phyloP scores from a whole-genome alignment of 2,329 filamentous ascomycete species.

The Exophiala sp. region DNA sequence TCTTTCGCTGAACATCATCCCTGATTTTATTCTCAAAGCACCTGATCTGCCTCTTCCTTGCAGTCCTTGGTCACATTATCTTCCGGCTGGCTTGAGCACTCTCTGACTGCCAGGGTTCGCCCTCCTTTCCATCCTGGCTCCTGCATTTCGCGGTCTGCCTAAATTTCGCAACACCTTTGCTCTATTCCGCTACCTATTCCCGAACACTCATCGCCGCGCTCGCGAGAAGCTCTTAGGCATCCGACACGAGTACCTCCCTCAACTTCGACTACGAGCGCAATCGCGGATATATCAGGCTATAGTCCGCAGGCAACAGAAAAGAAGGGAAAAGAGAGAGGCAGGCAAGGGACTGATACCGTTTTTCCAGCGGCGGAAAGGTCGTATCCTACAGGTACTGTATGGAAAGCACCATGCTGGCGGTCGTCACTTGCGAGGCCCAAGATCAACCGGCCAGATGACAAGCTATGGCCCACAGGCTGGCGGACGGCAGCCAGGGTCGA shows the following conservation, averaged over 20 bases:
- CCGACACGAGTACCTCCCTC: slow-evolving; percentile 67
- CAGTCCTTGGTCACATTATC: neutral
- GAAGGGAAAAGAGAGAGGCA: slow-evolving; percentile 45
- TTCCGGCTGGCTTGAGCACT: neutral
- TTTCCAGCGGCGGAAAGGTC: slow-evolving; percentile 34
- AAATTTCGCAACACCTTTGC: slow-evolving; percentile 29
- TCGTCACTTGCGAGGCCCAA: slow-evolving; percentile 5
- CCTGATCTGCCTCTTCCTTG: no score
- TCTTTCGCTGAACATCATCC: no score
- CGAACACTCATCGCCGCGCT: slow-evolving; percentile 57
- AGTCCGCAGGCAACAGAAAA: slow-evolving; percentile 56
- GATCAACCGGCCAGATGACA: slow-evolving; percentile 26
- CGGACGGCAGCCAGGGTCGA: slow-evolving; percentile 57
- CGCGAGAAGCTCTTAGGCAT: slow-evolving; percentile 63
- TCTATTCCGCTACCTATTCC: slow-evolving; percentile 62
- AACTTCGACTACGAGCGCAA: slow-evolving; percentile 64
- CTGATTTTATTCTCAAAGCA: no score
- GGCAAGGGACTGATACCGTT: slow-evolving; percentile 44
- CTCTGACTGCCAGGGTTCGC: neutral
- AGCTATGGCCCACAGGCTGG: slow-evolving; percentile 28
- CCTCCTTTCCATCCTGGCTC: slow-evolving; percentile 15
- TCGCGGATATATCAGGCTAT: slow-evolving; percentile 70
- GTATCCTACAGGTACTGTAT: slow-evolving; percentile 33
- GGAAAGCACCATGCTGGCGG: slow-evolving; percentile 26
- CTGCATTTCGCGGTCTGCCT: slow-evolving; percentile 17